Evolutionary conservation across 2,329 filamentous ascomycete species (phyloP), one percentile per base, ranked within the genome.

Genomic region (Niveomyces coronatus): DNA sequence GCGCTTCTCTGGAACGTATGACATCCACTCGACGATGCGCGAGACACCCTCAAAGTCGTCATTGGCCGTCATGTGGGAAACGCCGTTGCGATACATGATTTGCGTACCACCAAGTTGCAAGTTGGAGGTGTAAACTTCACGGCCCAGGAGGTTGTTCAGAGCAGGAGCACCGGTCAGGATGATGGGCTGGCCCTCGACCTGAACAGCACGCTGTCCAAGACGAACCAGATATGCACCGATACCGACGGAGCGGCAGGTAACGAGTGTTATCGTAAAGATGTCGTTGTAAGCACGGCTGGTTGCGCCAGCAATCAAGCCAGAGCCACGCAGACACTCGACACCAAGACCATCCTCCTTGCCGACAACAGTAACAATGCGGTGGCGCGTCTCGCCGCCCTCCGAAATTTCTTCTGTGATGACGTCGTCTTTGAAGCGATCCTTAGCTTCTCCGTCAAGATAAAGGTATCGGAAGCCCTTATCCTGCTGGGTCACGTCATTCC

Each of bases 11-110:
- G 91, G 91, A 20, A 98, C 84, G 55, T 87, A 98, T 3, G 89
- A 91, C 73, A 98, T 78, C 91, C 91, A 98, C 60, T 94, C 83
- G 35, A 96, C 86, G 57, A 98, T 96, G 74, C 93, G 93, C 54
- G 85, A 87, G 16, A 98, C 85, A 76, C 91, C 91, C 54, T 89
- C 88, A 53, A 98, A 96, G 67, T 98, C 91, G 55, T 98, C 89
- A 51, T 82, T 84, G 54, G 91, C 91, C 49, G 89, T 95, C 85
- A 96, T 89, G 70, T 98, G 91, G 16, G 91, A 96, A 29, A 98
- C 91, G 77, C 91, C 91, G 61, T 98, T 98, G 68, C 85, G 88
- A 78, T 98, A 96, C 91, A 98, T 98, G 74, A 98, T 98, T 66
- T 98, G 91, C n/a, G 91, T 98, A 52, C 91, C 91, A 79, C 91